Evolutionary conservation across 2,329 filamentous ascomycete species (phyloP), one percentile per base, ranked within the genome.

Genomic region (Gnomoniopsis smithogilvyi): DNA sequence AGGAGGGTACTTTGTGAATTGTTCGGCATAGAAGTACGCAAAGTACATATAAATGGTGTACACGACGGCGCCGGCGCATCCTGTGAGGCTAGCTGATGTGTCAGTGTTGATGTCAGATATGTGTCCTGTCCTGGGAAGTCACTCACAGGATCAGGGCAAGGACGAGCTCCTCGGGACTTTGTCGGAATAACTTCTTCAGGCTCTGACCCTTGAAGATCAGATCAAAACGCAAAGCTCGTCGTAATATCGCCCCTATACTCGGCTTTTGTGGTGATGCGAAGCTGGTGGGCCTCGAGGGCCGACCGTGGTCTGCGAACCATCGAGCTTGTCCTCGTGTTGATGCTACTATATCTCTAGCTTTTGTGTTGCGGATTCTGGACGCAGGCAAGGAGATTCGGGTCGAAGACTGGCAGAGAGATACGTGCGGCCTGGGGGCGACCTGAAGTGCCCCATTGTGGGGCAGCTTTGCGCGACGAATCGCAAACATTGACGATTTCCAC

Each of bases 1-100:
- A 46, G 89, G 84, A 2, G 91, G 91, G 69, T 80, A 85, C 60
- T 74, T 76, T 53, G 80, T 84, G 66, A 85, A 83, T 59, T 84
- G 78, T 30, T 74, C 68, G 55, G 79, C 76, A 67, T 84, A 79
- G 69, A 85, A 85, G 64, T 82, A 82, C 64, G 74, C 74, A 62
- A 82, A 80, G 72, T 84, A 85, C 51, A 78, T 69, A 61, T 72
- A 74, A 38, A 72, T 63, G 24, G 73, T 69, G 64, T 78, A 80
- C 26, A 67, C 68, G 10, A 70, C 62, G n/a, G 73, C 66, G 47
- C 67, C 69, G 19, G 68, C 64, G 12, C 70, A 62, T 14, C 64
- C 69, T 8, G 66, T 67, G 33, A 80, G 67, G 33, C 78, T 80
- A 54, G 48, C 48, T n/a, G 15, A 26, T 7, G 15, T 17, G 62